Conservation (phyloP, 2,329 filamentous ascomycete genomes). For the Aureobasidium sp. region DNA sequence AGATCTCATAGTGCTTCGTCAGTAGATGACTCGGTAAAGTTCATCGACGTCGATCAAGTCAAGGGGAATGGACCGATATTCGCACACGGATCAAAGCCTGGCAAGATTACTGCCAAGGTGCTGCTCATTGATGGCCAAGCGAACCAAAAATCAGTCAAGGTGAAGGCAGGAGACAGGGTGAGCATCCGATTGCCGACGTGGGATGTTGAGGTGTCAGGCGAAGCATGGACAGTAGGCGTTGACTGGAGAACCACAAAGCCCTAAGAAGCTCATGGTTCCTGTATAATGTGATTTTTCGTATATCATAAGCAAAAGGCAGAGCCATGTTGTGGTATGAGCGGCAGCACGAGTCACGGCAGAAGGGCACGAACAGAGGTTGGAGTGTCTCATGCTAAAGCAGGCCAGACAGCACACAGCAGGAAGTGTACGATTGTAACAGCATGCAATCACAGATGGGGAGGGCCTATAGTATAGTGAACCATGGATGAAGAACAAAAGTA, state of each 20-base stretch:
- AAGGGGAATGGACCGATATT: slow-evolving; percentile 15
- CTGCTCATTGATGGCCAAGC: slow-evolving; percentile 20
- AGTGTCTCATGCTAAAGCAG: background rate
- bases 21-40: slow-evolving; percentile 23
- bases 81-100: slow-evolving; percentile 16
- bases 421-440: background rate
- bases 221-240: slow-evolving; percentile 34
- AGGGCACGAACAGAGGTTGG: background rate
- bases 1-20: slow-evolving; percentile 20
- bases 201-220: slow-evolving; percentile 32
- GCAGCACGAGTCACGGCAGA: background rate
- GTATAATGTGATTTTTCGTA: background rate
- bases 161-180: slow-evolving; percentile 27
- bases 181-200: slow-evolving; percentile 35
- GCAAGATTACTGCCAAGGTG: slow-evolving; percentile 17
- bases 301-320: background rate
- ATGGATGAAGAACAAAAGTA: background rate
- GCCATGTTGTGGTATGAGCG: slow-evolving; percentile 5
- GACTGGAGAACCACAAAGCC: slow-evolving; percentile 31
- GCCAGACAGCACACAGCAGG: background rate
- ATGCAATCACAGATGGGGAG: background rate
- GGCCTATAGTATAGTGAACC: background rate
- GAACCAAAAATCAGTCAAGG: slow-evolving; percentile 21
- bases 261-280: background rate
- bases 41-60: slow-evolving; percentile 18